phyloP scores from a whole-genome alignment of 2,329 filamentous ascomycete genomes.

The Nothophaeocryptopus gaeumannii region DNA sequence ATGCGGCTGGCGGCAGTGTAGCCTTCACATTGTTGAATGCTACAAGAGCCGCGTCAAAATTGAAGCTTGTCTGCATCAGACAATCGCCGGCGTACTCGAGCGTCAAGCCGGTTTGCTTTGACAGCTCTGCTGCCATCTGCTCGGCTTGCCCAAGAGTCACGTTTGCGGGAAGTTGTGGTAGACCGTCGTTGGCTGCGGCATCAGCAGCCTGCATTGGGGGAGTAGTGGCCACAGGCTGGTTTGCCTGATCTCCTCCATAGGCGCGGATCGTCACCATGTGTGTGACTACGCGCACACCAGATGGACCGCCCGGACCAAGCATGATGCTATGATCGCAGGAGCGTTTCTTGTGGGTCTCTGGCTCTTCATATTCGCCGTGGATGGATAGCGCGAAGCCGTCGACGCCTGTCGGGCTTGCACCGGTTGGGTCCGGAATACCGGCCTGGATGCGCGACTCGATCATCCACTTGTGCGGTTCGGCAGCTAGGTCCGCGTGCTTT shows the following conservation, averaged over 20 bases:
- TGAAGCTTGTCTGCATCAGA: slow-evolving; percentile 74
- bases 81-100: slow-evolving; percentile 77
- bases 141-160: slow-evolving; percentile 33
- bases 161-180: slow-evolving; percentile 27
- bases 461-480: slow-evolving; percentile 69
- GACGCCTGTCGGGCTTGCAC: slow-evolving; percentile 62
- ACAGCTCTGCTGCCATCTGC: slow-evolving; percentile 68
- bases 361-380: slow-evolving; percentile 81
- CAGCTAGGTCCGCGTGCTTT: slow-evolving; percentile 67
- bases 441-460: slow-evolving; percentile 77
- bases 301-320: slow-evolving; percentile 64
- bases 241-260: slow-evolving; percentile 58
- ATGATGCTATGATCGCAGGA: slow-evolving; percentile 78
- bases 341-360: slow-evolving; percentile 57
- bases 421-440: slow-evolving; percentile 67
- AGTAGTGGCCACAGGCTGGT: slow-evolving; percentile 39
- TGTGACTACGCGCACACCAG: slow-evolving; percentile 70
- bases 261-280: slow-evolving; percentile 74
- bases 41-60: slow-evolving; percentile 69
- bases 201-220: slow-evolving; percentile 20
- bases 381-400: slow-evolving; percentile 74
- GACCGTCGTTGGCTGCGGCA: slow-evolving; percentile 10
- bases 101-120: slow-evolving; percentile 76
- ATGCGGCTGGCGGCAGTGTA: slow-evolving; percentile 44
- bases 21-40: slow-evolving; percentile 74